Evolutionary conservation across 1,284 basidiomycete species (phyloP).

Genomic region (Pyrrhoderma lamaoense): DNA sequence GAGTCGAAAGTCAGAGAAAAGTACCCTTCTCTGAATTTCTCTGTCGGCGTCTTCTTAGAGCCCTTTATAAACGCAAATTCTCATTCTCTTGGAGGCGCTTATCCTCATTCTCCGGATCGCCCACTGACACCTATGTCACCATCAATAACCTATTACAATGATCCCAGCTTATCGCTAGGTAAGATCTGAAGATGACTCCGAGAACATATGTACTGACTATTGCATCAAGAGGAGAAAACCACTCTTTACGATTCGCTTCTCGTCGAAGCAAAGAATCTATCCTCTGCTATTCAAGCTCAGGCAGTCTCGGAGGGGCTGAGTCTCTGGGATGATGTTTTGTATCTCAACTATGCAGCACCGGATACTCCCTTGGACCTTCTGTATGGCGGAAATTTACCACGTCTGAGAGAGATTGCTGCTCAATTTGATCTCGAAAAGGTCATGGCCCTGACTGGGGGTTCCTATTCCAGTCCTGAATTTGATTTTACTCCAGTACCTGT

Average conservation of each 20-base stretch:
- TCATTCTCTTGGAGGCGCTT: constrained; percentile 12
- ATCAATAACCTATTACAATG: not conserved
- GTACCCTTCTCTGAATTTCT: too few relatives aligned
- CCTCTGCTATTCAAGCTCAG: constrained; percentile 7
- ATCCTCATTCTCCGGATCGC: constrained; percentile 9
- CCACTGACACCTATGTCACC: constrained; percentile 7
- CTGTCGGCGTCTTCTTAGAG: not conserved
- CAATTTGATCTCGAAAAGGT: constrained; percentile 7
- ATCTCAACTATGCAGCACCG: constrained; percentile 19
- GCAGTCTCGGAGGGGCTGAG: constrained; percentile 12
- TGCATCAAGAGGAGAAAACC: too few relatives aligned
- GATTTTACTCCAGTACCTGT: too few relatives aligned
- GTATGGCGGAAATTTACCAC: constrained; percentile 17
- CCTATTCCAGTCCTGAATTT: not conserved
- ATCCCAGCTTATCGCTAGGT: too few relatives aligned
- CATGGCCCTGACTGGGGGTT: constrained; percentile 15
- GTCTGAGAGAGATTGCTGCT: constrained; percentile 6
- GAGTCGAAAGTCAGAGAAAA: too few relatives aligned
- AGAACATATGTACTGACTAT: too few relatives aligned
- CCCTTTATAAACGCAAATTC: constrained; percentile 11
- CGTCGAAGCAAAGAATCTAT: too few relatives aligned
- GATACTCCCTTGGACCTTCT: constrained; percentile 17
- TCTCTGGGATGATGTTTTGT: constrained; percentile 16
- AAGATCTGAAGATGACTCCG: too few relatives aligned
- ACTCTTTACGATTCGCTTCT: too few relatives aligned